Percentiles rank a stretch among this genome's conserved stretches.
These are phyloP conservation scores for Eimeria tenella DNA, from an alignment of 169 alveolate species.

Conservation along the genomic window DNA sequence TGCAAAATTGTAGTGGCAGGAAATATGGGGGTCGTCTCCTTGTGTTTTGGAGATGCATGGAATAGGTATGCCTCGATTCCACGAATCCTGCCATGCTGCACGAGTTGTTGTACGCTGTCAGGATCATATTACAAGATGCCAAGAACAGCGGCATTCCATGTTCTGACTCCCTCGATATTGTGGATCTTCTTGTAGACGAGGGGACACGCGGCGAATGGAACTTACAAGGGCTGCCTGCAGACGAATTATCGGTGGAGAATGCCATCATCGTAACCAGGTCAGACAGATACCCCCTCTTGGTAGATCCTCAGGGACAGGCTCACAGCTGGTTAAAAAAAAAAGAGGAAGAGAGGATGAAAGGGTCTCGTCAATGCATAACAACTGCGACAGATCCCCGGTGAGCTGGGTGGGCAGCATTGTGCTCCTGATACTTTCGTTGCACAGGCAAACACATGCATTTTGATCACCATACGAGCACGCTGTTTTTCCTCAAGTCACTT, in stretches of 20 bases:
- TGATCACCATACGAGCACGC: too few relatives aligned
- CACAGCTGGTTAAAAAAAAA: conserved; percentile 96
- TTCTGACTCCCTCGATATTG: conserved; percentile 79
- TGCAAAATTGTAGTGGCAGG: too few relatives aligned
- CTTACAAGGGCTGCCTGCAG: conserved; percentile 95
- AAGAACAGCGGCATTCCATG: conserved; percentile 65
- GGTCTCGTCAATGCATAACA: conserved; percentile 90
- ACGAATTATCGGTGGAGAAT: conserved; percentile 96
- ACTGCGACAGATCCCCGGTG: conserved; percentile 87
- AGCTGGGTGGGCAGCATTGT: neutral
- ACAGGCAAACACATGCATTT: too few relatives aligned
- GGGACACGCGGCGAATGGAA: conserved; percentile 95
- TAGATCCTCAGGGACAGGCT: conserved; percentile 98
- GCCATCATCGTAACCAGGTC: conserved; percentile 96
- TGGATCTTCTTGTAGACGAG: conserved; percentile 93
- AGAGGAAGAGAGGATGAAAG: conserved; percentile 84
- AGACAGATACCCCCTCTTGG: conserved; percentile 97
- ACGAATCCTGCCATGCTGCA: neutral
- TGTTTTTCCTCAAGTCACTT: too few relatives aligned
- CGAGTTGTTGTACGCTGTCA: conserved; percentile 43
- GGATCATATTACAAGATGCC: conserved; percentile 80
- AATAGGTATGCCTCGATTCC: neutral
- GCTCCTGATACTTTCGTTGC: neutral
- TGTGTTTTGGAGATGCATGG: too few relatives aligned
- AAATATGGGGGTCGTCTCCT: too few relatives aligned